phyloP scores from a whole-genome alignment of 805 yeast genomes.

The Hermanozyma aechmeae region DNA sequence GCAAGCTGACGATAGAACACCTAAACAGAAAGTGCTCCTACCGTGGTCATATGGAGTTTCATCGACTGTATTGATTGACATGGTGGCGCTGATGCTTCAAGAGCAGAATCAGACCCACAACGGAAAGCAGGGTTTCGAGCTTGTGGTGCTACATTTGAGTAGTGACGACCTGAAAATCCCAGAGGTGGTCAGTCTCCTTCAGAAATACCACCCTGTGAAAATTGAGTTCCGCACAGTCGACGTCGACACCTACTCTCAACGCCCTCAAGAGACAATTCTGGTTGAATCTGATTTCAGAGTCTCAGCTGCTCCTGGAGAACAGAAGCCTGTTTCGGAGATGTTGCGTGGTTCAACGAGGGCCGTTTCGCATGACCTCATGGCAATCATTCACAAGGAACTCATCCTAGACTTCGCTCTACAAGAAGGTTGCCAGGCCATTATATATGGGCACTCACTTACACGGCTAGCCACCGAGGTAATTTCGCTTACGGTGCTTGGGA shows the following conservation, averaged over 20 bases:
- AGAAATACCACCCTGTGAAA: conserved; percentile 11
- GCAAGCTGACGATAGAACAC: conserved; percentile 20
- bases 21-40: conserved; percentile 39
- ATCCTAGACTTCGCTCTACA: conserved; percentile 37
- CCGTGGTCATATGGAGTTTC: conserved; percentile 61
- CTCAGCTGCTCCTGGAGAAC: too few relatives aligned
- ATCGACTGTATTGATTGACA: conserved; percentile 61
- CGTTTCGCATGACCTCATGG: conserved; percentile 55
- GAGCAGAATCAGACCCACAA: conserved; percentile 57
- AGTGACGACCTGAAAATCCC: not conserved
- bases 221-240: conserved; percentile 32
- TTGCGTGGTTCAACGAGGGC: too few relatives aligned
- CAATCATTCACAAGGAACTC: conserved; percentile 38
- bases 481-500: conserved; percentile 73
- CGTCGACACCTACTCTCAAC: conserved; percentile 33
- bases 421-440: conserved; percentile 41
- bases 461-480: conserved; percentile 72
- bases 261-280: too few relatives aligned
- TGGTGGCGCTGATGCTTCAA: conserved; percentile 46
- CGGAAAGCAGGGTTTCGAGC: conserved; percentile 59
- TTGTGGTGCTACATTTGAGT: conserved; percentile 41
- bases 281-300: too few relatives aligned
- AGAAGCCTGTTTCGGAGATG: too few relatives aligned
- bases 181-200: conserved; percentile 4
- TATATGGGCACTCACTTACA: conserved; percentile 78